Evolutionary conservation across 2,329 filamentous ascomycete genomes (phyloP), one percentile per base, ranked within the genome.

Genomic region (Aureobasidium sp.): DNA sequence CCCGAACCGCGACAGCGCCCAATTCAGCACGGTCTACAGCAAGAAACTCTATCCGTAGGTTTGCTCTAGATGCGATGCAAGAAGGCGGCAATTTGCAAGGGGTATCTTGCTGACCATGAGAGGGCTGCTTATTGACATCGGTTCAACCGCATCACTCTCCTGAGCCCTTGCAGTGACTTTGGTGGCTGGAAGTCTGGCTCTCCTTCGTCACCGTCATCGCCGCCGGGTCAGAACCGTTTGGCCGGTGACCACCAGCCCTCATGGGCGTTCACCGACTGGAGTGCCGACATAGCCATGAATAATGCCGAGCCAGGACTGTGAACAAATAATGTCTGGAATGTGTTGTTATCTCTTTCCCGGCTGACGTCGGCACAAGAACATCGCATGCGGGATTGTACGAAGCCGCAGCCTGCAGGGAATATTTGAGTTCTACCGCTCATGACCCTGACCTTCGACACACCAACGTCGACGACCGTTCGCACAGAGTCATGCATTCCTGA

Each of bases 1-100:
- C 50, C 50, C 50, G 50, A 41, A 53, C 50, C 50, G 50, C 50
- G 50, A 53, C 50, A 53, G 50, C 20, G 50, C 51, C 24, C 37
- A 55, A 32, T 43, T 37, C 51, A 41, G 51, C 51, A 55, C 36
- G 36, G 51, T 43, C 37, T 27, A 29, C 51, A 43, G 13, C 36
- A 53, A 53, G 20, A 39, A 53, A 39, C 6, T 24, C 26, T 13
- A 15, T 43, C 29, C 37, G 37, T 32, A 55, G 43, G 7, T 55
- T 55, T 17, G 20, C 32, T 34, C n/a, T 27, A 24, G 50, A 27
- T 27, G 34, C 26, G 8, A 32, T 36, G 34, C 34, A 37, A 32
- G 34, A 43, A 36, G 20, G 36, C 32, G 48, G 15, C 17, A 10
- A 51, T 20, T 20, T 20, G 32, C 20, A 34, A 26, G 20, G 10